These are phyloP conservation scores for Puccinia horiana DNA, from an alignment of 1,284 basidiomycete genomes.

Conservation along the genomic window DNA sequence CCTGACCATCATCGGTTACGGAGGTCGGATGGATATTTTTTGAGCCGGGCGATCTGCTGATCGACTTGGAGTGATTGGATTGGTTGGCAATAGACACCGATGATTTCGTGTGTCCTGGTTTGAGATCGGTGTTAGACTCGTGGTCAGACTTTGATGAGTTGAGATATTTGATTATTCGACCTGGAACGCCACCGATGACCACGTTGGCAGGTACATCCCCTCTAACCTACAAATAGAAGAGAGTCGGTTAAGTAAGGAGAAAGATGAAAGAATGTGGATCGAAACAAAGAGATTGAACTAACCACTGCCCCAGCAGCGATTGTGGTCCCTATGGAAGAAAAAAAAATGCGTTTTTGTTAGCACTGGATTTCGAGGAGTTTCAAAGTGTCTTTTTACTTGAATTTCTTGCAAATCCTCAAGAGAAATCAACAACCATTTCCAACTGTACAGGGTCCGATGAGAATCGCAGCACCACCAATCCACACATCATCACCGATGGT, in stretches of 20 bases:
- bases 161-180: slow-evolving; percentile 50
- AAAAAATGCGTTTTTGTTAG: not conserved
- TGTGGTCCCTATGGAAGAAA: slow-evolving; percentile 25
- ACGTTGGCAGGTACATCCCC: slow-evolving; percentile 51
- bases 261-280: not conserved
- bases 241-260: not conserved
- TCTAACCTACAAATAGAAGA: slow-evolving; percentile 45
- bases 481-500: slow-evolving; percentile 54
- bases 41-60: slow-evolving; percentile 4
- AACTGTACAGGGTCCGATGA: slow-evolving; percentile 51
- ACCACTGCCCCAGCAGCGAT: slow-evolving; percentile 41
- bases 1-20: not conserved
- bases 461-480: slow-evolving; percentile 51
- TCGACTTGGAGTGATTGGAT: slow-evolving; percentile 13
- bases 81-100: not conserved
- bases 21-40: not conserved
- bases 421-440: slow-evolving; percentile 35
- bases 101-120: not conserved
- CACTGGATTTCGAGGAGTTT: not conserved
- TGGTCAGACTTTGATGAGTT: slow-evolving; percentile 10
- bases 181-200: slow-evolving; percentile 50
- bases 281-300: not conserved
- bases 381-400: not conserved
- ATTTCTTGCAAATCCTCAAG: not conserved
- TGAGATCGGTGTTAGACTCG: not conserved